Evolutionary conservation across 805 yeast genomes (phyloP).

Genomic region (Ogataea saltuana): DNA sequence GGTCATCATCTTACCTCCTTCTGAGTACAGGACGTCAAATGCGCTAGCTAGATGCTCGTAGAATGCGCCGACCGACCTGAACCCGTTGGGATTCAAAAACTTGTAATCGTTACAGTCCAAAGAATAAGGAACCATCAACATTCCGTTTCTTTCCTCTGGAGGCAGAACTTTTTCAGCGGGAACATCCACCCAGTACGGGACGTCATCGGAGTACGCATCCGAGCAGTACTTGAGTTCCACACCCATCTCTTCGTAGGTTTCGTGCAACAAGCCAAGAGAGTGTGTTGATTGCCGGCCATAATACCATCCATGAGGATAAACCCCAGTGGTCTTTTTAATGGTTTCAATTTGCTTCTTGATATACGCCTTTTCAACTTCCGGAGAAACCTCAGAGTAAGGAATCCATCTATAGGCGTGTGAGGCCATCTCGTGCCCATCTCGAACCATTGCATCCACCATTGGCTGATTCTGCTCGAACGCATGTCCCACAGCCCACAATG

Average conservation of each 20-base stretch:
- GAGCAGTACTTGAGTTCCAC: slow-evolving; percentile 35
- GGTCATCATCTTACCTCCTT: slow-evolving; percentile 41
- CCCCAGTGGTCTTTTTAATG: slow-evolving; percentile 18
- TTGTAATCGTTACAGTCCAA: slow-evolving; percentile 31
- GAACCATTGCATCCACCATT: slow-evolving; percentile 37
- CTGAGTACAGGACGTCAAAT: slow-evolving; percentile 39
- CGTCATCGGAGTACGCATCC: slow-evolving; percentile 40
- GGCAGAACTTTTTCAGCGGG: slow-evolving; percentile 28
- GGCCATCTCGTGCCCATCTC: slow-evolving; percentile 43
- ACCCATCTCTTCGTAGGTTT: slow-evolving; percentile 35
- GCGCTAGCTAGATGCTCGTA: slow-evolving; percentile 34
- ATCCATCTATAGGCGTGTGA: slow-evolving; percentile 43
- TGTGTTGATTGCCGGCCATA: slow-evolving; percentile 38
- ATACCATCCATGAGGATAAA: slow-evolving; percentile 39
- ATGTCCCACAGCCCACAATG: slow-evolving; percentile 41
- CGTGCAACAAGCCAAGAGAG: slow-evolving; percentile 36
- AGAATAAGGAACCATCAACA: slow-evolving; percentile 31
- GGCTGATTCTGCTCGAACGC: slow-evolving; percentile 29
- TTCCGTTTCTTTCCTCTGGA: slow-evolving; percentile 27
- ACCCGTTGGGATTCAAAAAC: slow-evolving; percentile 28
- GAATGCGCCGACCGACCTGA: slow-evolving; percentile 27
- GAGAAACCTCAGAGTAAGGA: slow-evolving; percentile 30
- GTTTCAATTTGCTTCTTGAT: slow-evolving; percentile 31
- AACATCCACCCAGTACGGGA: slow-evolving; percentile 35
- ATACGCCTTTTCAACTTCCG: slow-evolving; percentile 37